Percentiles rank a stretch among this genome's conserved stretches.
Evolutionary conservation across 2,329 filamentous ascomycete genomes (phyloP).

Genomic region (Talaromyces sp.): DNA sequence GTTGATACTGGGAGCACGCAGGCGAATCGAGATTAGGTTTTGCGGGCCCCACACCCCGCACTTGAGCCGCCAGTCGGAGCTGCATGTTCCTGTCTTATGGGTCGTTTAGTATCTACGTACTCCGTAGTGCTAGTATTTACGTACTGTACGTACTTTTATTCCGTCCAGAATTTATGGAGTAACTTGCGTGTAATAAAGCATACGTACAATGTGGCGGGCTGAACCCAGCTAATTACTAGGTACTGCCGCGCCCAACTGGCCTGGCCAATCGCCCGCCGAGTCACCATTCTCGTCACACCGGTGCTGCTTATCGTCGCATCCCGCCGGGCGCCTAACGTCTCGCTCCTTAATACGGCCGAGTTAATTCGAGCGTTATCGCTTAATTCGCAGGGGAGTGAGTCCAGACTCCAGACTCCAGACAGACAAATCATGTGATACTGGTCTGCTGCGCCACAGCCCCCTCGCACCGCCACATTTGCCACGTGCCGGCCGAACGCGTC

Average conservation of each 20-base stretch:
- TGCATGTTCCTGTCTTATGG: neutral
- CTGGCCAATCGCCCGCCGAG: neutral
- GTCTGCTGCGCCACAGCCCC: neutral
- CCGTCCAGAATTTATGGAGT: neutral
- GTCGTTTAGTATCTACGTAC: too few species aligned
- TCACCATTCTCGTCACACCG: neutral
- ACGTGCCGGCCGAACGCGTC: neutral
- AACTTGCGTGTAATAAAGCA: too few species aligned
- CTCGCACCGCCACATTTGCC: neutral
- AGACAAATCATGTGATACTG: neutral
- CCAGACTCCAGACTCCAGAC: neutral
- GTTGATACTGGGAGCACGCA: too few species aligned
- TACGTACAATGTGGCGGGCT: neutral
- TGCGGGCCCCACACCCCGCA: conserved; percentile 8
- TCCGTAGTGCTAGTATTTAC: too few species aligned
- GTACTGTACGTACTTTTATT: neutral
- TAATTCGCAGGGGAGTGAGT: neutral
- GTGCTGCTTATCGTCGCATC: neutral
- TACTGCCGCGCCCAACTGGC: neutral
- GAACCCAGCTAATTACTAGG: neutral
- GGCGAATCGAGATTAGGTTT: neutral
- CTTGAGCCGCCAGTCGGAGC: conserved; percentile 1
- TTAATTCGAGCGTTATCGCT: too few species aligned
- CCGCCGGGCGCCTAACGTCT: neutral
- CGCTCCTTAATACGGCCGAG: too few species aligned